Evolutionary conservation across 441 rosid genomes (phyloP).

Genomic region (Raphanus hybrid): DNA sequence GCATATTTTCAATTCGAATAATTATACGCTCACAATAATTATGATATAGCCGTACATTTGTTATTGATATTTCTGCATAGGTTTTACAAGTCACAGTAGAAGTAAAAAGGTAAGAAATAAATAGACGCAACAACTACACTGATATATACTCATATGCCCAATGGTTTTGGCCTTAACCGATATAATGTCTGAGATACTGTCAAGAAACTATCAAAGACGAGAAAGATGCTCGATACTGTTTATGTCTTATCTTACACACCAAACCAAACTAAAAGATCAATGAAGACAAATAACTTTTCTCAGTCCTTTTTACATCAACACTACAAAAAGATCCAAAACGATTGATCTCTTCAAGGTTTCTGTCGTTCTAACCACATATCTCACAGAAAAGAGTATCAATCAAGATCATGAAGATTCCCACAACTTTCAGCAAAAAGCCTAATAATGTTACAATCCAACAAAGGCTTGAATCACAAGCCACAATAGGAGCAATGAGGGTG

Average conservation of each 20-base stretch:
- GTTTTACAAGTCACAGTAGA: neutral
- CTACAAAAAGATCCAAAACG: slow-evolving; percentile 20
- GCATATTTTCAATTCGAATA: neutral
- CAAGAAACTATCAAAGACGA: neutral
- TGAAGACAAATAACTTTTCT: slow-evolving; percentile 14
- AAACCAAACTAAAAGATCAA: slow-evolving; percentile 25
- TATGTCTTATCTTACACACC: neutral
- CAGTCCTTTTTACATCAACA: slow-evolving; percentile 19
- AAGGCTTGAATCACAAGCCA: slow-evolving; percentile 7
- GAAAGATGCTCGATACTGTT: slow-evolving; percentile 1
- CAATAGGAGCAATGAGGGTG: neutral
- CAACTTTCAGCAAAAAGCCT: slow-evolving; percentile 17
- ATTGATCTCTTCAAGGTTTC: slow-evolving; percentile 33
- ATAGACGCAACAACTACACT: slow-evolving; percentile 10
- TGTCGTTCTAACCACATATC: slow-evolving; percentile 22
- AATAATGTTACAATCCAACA: slow-evolving; percentile 30
- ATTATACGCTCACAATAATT: slow-evolving; percentile 2
- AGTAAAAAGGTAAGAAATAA: slow-evolving; percentile 18
- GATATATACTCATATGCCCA: slow-evolving; percentile 2
- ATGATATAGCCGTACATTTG: slow-evolving; percentile 8
- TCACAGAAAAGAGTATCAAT: neutral
- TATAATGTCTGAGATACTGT: neutral
- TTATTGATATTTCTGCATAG: neutral
- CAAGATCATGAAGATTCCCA: neutral
- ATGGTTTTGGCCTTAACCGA: slow-evolving; percentile 25